Evolutionary conservation across 106 monocot species (phyloP), one percentile per base, ranked within the genome.

Genomic region (Platanthera guangdongensis): DNA sequence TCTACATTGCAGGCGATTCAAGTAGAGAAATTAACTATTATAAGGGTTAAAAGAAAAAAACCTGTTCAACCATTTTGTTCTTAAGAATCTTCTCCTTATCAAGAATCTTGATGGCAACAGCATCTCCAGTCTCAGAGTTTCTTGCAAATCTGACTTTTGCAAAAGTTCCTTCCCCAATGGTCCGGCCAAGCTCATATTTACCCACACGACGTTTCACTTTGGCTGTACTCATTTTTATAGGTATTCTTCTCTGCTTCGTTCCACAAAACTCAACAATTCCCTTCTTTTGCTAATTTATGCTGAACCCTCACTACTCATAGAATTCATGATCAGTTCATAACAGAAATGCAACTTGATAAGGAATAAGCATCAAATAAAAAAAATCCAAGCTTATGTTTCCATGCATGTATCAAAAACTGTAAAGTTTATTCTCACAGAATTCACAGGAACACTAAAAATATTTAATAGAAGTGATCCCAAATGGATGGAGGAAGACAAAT

Each of bases 1-100:
- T 67, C 22, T 10, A 39, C 19, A 70, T 48, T 39, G 6, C 16
- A 60, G 18, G 47, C 32, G 7, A 9, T 11, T 19, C 10, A 62
- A 9, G 6, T 7, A 21, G 25, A 19, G 48, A 32, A 9, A 47
- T 59, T 50, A 72, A 15, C 9, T 8, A 46, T 4, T 12, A 51
- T 51, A 62, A 18, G 54, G 14, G 75, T 68, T 47, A 7, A 50
- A 54, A 51, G 46, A 75, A 46, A 10, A 10, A 69, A 72, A 95
- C 95, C 95, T 95, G 95, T 71, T 95, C 95, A 52, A 89, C 92
- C 63, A 95, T 57, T 79, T 93, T 93, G 78, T 95, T 80, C 87
- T 93, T 95, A 70, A 93, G 88, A 87, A 95, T 86, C 72, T 92
- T 95, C 73, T 92, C 95, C 78, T 92, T 95, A 53, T 95, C 90